A percentile compares a stretch with the other conserved stretches of the same genome.
These are phyloP conservation scores for Suillus americanus DNA, from an alignment of 768 basidiomycete species.

Conservation along the genomic window DNA sequence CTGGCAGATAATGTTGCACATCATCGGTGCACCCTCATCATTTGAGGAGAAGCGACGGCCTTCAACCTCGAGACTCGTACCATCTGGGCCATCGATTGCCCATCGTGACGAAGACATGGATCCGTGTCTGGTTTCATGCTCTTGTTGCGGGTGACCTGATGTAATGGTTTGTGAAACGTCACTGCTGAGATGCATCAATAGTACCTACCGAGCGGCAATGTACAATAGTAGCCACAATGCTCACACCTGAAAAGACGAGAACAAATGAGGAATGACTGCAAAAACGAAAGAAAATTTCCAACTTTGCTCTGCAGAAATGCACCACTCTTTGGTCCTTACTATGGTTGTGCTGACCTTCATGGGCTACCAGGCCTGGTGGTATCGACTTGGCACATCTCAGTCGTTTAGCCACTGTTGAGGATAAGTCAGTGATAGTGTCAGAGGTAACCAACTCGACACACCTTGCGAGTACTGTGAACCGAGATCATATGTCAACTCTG, in stretches of 20 bases:
- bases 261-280: not conserved
- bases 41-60: constrained; percentile 53
- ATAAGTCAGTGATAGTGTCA: not conserved
- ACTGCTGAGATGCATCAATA: not conserved
- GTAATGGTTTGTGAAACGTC: not conserved
- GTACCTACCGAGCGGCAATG: constrained; percentile 48
- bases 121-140: constrained; percentile 64
- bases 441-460: constrained; percentile 14
- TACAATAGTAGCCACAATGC: constrained; percentile 60
- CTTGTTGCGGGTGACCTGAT: constrained; percentile 55
- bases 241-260: constrained; percentile 39
- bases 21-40: constrained; percentile 62
- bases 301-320: constrained; percentile 57
- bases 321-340: constrained; percentile 42
- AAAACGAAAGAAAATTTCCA: constrained; percentile 7
- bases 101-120: constrained; percentile 61
- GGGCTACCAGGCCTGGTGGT: constrained; percentile 39
- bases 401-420: constrained; percentile 44
- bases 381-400: constrained; percentile 50
- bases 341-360: constrained; percentile 52
- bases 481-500: not conserved
- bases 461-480: constrained; percentile 51
- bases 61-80: constrained; percentile 49
- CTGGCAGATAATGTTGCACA: constrained; percentile 58
- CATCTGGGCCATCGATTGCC: constrained; percentile 54